Evolutionary conservation across 2,329 filamentous ascomycete species (phyloP), one percentile per base, ranked within the genome.

Genomic region (Byssothecium circinans): DNA sequence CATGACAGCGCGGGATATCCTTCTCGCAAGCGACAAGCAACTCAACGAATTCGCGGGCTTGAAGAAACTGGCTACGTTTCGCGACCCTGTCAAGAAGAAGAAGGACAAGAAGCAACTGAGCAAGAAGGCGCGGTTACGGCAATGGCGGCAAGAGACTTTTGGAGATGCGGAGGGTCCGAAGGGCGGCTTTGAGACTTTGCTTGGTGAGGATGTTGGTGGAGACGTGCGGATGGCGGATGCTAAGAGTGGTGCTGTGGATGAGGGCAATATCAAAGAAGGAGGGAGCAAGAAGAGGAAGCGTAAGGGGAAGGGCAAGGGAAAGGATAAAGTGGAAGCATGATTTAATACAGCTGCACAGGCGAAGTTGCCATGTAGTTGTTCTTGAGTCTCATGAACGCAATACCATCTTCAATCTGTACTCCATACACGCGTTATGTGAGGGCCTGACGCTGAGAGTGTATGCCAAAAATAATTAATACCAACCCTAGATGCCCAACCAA

Each of bases 11-110:
- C 83, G 86, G 52, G 94, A 99, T 71, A 97, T 99, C 60, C 81
- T 99, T 27, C 90, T 95, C 57, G 89, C 91, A 0, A 87, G 87
- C 36, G 94, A 99, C 74, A 78, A 83, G 38, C 84, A 86, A 44
- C 82, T 99, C 56, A 99, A 99, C 71, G 81, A 91, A 56, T 99
- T 87, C 65, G 92, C 87, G 4, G 92, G 94, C 6, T 77, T 99
- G 64, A 99, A 99, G 81, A 97, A 96, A 75, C 82, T 96, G 50
- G 91, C 92, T 4, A 80, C 88, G 4, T 99, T 94, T 77, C 82
- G 94, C 47, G 91, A 96, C 67, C 77, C 80, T 2, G 88, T 91
- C 62, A 94, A 95, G 81, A 97, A 97, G 79, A 80, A 81, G 58
- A 88, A 86, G 62, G 94, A 99, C 67, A 84, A 85, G 75, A 96